phyloP scores from a whole-genome alignment of 2,329 filamentous ascomycete genomes.

The Paramyrothecium sp. region DNA sequence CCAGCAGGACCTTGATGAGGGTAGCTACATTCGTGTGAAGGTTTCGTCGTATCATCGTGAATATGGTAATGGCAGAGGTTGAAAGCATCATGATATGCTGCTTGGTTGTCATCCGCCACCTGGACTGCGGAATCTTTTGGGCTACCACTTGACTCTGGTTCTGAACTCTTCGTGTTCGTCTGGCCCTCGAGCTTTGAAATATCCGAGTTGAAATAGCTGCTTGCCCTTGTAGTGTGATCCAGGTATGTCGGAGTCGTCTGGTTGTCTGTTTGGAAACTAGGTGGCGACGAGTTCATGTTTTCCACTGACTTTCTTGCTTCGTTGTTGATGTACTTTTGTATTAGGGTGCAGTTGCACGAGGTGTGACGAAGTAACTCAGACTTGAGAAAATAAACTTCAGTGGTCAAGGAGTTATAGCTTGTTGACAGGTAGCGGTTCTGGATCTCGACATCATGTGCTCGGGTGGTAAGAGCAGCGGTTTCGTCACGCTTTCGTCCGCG shows the following conservation, averaged over 20 bases:
- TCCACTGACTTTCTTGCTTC: conserved; percentile 27
- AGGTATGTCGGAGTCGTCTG: neutral
- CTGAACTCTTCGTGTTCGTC: neutral
- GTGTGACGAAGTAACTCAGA: conserved; percentile 25
- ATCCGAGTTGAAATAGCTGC: neutral
- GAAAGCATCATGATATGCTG: neutral
- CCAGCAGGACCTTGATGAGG: neutral
- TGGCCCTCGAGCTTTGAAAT: neutral
- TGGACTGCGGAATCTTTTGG: neutral
- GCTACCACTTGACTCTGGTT: neutral
- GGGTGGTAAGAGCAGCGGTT: conserved; percentile 23
- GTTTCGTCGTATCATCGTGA: neutral
- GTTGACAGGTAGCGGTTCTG: conserved; percentile 24
- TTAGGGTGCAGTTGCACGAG: conserved; percentile 26
- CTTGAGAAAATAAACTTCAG: conserved; percentile 27
- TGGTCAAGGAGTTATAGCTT: conserved; percentile 20
- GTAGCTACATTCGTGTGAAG: neutral
- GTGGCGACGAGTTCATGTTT: conserved; percentile 7
- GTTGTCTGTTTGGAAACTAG: neutral
- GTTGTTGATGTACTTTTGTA: conserved; percentile 27
- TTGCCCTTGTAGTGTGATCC: neutral
- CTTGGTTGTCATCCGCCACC: neutral
- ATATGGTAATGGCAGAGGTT: neutral
- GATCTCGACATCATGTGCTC: conserved; percentile 25
- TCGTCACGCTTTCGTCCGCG: conserved; percentile 27